phyloP scores from a whole-genome alignment of 1,139 yeast species.

The Blastobotrys raffinosifermentans region DNA sequence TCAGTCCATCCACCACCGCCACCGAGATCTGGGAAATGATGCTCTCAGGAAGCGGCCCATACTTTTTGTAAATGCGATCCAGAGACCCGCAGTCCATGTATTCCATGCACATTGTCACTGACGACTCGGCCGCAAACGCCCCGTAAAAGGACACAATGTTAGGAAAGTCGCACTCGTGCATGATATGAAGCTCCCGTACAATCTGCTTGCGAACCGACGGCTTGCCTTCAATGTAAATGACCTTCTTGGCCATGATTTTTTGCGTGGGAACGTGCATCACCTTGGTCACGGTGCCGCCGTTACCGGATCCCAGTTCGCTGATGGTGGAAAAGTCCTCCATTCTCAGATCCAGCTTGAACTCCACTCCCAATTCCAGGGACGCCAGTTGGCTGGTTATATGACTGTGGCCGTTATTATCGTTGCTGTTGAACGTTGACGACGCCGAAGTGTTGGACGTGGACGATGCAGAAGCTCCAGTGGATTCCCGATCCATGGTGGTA shows the following conservation, averaged over 20 bases:
- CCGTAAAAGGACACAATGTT: constrained; percentile 88
- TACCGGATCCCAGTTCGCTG: constrained; percentile 83
- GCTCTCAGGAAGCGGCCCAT: constrained; percentile 54
- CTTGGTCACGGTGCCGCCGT: constrained; percentile 87
- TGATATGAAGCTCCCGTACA: constrained; percentile 76
- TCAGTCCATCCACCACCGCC: constrained; percentile 74
- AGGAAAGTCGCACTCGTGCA: constrained; percentile 81
- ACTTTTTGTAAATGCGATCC: constrained; percentile 58
- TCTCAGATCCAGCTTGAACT: constrained; percentile 46
- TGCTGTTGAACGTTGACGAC: constrained; percentile 33
- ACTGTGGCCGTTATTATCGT: constrained; percentile 15
- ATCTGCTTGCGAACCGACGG: constrained; percentile 78
- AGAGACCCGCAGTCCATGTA: constrained; percentile 93
- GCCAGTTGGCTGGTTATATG: constrained; percentile 28
- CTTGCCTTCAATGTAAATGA: constrained; percentile 80
- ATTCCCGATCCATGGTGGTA: too few species aligned
- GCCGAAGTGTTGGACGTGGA: constrained; percentile 16
- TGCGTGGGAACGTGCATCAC: constrained; percentile 86
- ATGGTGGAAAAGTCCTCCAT: constrained; percentile 68
- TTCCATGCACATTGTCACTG: constrained; percentile 87
- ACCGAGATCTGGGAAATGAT: constrained; percentile 70
- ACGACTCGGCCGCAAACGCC: constrained; percentile 60
- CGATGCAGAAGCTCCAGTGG: constrained; percentile 24
- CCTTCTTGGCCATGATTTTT: constrained; percentile 83
- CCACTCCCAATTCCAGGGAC: constrained; percentile 42